Base-by-base conservation (phyloP, 1,139 yeast species). In the Yarrowia galli region DNA sequence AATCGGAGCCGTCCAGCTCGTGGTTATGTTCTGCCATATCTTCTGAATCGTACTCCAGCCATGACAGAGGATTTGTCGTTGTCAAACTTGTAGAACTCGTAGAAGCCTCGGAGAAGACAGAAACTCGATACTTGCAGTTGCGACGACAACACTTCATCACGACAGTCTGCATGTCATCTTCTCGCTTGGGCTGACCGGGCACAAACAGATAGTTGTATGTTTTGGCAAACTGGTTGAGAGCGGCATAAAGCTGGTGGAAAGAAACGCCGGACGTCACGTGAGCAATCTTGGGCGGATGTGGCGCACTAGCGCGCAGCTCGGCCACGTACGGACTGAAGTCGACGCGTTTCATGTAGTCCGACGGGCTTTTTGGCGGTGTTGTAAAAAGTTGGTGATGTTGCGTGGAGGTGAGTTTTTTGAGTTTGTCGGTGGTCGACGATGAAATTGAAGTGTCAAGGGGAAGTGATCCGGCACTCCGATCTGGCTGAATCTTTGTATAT, bases 241-340 rank as follows among this genome's bases (percentile, higher is more conserved):
- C 48, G 1, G 48, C 36, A 15, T 25, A 22, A 10, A 56, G 63
- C 3, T 15, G 9, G 15, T 13, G 38, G 25, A 40, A 42, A 2
- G 38, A n/a, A 1, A 56, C 63, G 1, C 25, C 49, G 15, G 16
- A 13, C 9, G 63, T 56, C 38, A 56, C 23, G 28, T 28, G 23
- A 1, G 28, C 22, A 25, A 56, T 56, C 8, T 40, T 40, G 10
- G 63, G 63, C 49, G 63, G 63, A 9, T 56, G 48, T 4, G 63
- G 63, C n/a, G 48, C 48, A 13, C 63, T 36, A 2, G 38, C 63
- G 1, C 48, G 46, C 18, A 56, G 12, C 25, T 56, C 48, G 18
- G 48, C 48, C 49, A 16, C 48, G 25, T 56, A 56, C 18, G 48
- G 38, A 35, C 38, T 56, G 63, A 56, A 56, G 42, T 56, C 63